Evolutionary conservation across 2,329 filamentous ascomycete species (phyloP).

Genomic region (Rhinocladiella mackenziei): DNA sequence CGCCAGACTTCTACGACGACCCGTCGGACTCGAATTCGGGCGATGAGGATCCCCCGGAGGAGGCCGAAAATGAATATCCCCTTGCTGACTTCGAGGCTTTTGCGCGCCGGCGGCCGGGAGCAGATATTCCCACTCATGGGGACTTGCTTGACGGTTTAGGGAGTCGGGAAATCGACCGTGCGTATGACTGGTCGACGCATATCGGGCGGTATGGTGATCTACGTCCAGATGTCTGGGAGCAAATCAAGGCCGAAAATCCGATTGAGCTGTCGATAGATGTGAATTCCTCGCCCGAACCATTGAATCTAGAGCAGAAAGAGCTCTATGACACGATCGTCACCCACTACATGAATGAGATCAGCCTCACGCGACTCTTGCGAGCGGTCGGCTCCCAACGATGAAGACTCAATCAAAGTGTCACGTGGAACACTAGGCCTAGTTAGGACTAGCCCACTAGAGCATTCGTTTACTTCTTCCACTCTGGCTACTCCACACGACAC

Average conservation of each 20-base stretch:
- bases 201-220: not conserved
- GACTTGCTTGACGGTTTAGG: not conserved
- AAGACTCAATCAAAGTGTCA: too few relatives aligned
- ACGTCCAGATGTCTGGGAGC: not conserved
- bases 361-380: not conserved
- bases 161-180: not conserved
- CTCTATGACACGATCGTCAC: too few relatives aligned
- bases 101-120: not conserved
- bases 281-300: not conserved
- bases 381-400: too few relatives aligned
- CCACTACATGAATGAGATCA: not conserved
- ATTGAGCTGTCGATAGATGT: not conserved
- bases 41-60: too few relatives aligned
- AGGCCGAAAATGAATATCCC: not conserved
- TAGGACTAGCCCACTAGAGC: too few relatives aligned
- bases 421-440: too few relatives aligned
- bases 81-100: slow-evolving; percentile 2
- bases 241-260: too few relatives aligned
- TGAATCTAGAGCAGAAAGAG: slow-evolving; percentile 1
- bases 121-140: not conserved
- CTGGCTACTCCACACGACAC: too few relatives aligned
- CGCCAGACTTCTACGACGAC: too few relatives aligned
- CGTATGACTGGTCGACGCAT: not conserved
- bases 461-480: too few relatives aligned
- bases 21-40: too few relatives aligned